A percentile compares a stretch with the other conserved stretches of the same genome.
Evolutionary conservation across 108 stramenopile genomes (phyloP).

Genomic region (Fistulifera solaris): DNA sequence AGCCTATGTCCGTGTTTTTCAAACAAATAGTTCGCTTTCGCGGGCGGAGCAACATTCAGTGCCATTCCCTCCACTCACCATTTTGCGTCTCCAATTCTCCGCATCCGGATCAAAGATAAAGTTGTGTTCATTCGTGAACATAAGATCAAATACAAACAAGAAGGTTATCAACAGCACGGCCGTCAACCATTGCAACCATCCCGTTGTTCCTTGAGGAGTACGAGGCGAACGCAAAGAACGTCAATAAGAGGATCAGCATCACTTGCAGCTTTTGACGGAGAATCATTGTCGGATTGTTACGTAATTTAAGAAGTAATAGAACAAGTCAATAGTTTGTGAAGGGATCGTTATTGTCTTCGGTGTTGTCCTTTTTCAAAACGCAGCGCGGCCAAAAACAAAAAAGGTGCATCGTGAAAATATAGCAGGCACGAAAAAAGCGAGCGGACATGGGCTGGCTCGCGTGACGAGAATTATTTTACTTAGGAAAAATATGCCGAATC

Average conservation of each 20-base stretch:
- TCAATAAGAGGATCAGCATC: constrained; percentile 51
- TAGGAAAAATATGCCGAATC: constrained; percentile 8
- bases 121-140: constrained; percentile 61
- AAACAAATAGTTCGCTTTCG: no score
- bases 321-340: no score
- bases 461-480: not conserved
- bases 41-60: no score
- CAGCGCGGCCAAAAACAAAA: no score
- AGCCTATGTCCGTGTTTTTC: no score
- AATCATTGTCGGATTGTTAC: not conserved
- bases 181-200: constrained; percentile 73
- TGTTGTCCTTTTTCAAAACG: no score
- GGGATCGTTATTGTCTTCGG: no score
- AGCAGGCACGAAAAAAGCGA: no score
- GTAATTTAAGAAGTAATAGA: no score
- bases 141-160: constrained; percentile 57
- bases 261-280: constrained; percentile 12
- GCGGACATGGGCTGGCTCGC: no score
- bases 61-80: constrained; percentile 25
- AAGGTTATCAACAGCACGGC: constrained; percentile 54
- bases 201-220: constrained; percentile 70
- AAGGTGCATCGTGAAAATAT: no score
- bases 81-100: constrained; percentile 88
- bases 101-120: constrained; percentile 91
- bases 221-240: constrained; percentile 67